Percentiles rank a stretch among this genome's conserved stretches.
These are phyloP conservation scores for Didymella exigua DNA, from an alignment of 2,329 filamentous ascomycete species.

Conservation along the genomic window DNA sequence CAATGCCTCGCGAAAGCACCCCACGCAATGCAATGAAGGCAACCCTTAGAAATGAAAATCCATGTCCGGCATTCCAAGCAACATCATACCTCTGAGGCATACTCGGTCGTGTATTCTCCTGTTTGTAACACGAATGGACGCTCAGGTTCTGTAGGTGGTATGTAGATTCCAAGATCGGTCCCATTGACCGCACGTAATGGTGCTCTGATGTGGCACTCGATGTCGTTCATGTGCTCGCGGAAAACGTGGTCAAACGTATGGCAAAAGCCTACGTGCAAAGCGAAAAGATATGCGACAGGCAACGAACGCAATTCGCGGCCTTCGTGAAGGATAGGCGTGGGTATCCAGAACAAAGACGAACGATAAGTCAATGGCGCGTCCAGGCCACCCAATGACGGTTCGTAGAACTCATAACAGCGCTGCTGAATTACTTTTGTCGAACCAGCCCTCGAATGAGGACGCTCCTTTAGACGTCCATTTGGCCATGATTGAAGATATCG, in stretches of 20 bases:
- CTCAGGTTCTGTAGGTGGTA: constrained; percentile 16
- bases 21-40: constrained; percentile 39
- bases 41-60: constrained; percentile 24
- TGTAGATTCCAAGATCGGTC: constrained; percentile 11
- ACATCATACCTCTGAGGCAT: background rate
- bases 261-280: constrained; percentile 18
- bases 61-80: constrained; percentile 3
- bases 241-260: constrained; percentile 12
- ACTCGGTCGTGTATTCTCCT: constrained; percentile 3
- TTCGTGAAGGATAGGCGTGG: constrained; percentile 27
- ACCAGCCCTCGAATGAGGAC: constrained; percentile 12
- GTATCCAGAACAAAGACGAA: constrained; percentile 35
- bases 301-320: constrained; percentile 30
- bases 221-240: constrained; percentile 3
- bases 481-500: constrained; percentile 55
- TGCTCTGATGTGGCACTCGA: constrained; percentile 2
- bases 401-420: constrained; percentile 26
- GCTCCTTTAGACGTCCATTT: constrained; percentile 43
- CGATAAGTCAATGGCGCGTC: constrained; percentile 1
- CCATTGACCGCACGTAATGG: background rate
- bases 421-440: constrained; percentile 41
- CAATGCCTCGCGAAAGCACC: constrained; percentile 37
- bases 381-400: constrained; percentile 5
- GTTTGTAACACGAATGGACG: constrained; percentile 2
- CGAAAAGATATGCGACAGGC: constrained; percentile 24